Conservation (phyloP, 768 basidiomycete species). For the Agaricus subrufescens region DNA sequence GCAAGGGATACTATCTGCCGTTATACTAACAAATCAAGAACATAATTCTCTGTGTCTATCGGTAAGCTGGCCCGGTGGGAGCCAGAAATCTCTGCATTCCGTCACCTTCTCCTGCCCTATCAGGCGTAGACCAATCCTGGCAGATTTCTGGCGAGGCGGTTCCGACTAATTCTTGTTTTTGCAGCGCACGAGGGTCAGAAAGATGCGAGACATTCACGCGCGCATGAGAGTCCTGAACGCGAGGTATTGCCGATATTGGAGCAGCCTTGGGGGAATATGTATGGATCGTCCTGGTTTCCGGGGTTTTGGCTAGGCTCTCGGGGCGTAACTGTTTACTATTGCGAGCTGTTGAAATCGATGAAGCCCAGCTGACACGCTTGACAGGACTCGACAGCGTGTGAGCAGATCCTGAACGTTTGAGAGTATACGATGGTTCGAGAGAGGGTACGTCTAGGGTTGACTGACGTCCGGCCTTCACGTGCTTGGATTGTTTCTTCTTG, state of each 20-base stretch:
- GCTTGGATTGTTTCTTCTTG: conserved; percentile 4
- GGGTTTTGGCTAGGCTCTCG: neutral
- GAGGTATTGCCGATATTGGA: neutral
- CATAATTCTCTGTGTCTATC: neutral
- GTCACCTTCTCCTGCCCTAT: neutral
- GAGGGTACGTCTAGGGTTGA: conserved; percentile 12
- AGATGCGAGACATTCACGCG: conserved; percentile 5
- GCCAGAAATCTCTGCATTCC: conserved; percentile 1
- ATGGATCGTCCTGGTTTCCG: neutral
- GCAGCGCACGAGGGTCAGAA: conserved; percentile 5
- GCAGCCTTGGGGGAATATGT: neutral
- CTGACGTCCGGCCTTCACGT: neutral
- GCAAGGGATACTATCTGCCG: neutral
- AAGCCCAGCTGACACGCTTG: conserved; percentile 27
- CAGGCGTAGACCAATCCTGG: conserved; percentile 5
- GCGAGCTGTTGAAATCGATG: conserved; percentile 20
- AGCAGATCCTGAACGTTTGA: conserved; percentile 11
- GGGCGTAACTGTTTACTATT: neutral
- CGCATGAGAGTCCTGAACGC: neutral
- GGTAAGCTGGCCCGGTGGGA: neutral
- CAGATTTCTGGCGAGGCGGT: conserved; percentile 1
- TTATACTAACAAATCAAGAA: neutral
- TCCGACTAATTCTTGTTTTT: neutral
- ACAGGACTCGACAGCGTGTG: conserved; percentile 10
- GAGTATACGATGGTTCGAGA: neutral